phyloP scores from a whole-genome alignment of 176 grass and related monocot species.

The Calamus simplicifolius region DNA sequence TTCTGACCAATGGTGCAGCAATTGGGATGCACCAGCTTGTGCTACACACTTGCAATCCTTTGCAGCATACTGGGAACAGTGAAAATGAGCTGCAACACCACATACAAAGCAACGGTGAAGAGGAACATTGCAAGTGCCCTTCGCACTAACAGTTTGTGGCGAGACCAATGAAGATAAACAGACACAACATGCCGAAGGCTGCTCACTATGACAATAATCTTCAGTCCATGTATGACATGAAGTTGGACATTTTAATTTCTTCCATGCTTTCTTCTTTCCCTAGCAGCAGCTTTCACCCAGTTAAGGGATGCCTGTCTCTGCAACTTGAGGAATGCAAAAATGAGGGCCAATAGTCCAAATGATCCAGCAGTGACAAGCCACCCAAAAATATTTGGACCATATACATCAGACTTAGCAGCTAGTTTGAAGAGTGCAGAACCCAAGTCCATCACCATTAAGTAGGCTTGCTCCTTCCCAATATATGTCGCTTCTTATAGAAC shows the following conservation, averaged over 20 bases:
- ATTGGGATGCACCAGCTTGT: conserved; percentile 39
- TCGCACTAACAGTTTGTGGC: conserved; percentile 12
- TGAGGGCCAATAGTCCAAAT: conserved; percentile 36
- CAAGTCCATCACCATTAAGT: conserved; percentile 36
- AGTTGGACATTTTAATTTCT: conserved; percentile 43
- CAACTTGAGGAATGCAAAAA: conserved; percentile 59
- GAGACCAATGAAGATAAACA: conserved; percentile 40
- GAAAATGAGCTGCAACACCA: conserved; percentile 44
- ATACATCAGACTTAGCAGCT: conserved; percentile 20
- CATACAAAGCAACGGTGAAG: conserved; percentile 59
- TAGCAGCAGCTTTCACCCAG: conserved; percentile 64
- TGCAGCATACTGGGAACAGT: conserved; percentile 27
- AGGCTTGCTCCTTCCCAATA: not conserved
- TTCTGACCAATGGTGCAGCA: conserved; percentile 93
- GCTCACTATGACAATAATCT: conserved; percentile 25
- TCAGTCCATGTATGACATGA: conserved; percentile 59
- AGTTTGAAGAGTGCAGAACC: conserved; percentile 45
- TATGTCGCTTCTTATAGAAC: not conserved
- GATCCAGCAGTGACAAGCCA: conserved; percentile 70
- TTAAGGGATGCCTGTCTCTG: conserved; percentile 60
- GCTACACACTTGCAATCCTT: conserved; percentile 76
- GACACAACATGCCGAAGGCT: conserved; percentile 61
- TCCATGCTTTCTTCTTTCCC: conserved; percentile 43
- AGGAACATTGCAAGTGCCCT: not conserved
- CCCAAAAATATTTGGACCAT: conserved; percentile 33